These are phyloP conservation scores for Alectoria sarmentosa DNA, from an alignment of 495 filamentous ascomycete species.

Conservation along the genomic window DNA sequence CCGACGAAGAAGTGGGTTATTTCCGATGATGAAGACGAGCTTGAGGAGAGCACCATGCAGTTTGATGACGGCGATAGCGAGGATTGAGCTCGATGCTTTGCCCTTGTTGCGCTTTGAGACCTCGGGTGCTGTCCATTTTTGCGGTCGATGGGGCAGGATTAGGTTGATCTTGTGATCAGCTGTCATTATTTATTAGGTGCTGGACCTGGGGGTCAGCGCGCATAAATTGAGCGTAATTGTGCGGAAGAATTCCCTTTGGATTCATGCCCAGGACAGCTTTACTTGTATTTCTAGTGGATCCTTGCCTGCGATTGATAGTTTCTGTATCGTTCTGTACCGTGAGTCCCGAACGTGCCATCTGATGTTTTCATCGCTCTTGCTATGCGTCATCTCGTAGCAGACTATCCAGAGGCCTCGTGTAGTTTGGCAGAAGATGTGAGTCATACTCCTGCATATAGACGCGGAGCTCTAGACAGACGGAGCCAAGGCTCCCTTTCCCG, in stretches of 20 bases:
- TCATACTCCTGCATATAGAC: neutral
- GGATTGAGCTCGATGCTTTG: constrained; percentile 10
- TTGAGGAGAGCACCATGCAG: constrained; percentile 25
- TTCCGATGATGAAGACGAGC: constrained; percentile 27
- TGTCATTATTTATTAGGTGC: neutral
- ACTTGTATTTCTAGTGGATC: neutral
- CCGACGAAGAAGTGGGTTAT: constrained; percentile 23
- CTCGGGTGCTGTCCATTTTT: neutral
- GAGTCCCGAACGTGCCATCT: neutral
- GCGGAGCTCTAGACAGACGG: neutral
- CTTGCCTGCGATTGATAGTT: neutral
- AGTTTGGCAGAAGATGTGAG: neutral
- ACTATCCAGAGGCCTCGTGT: neutral
- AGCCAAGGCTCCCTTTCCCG: no score
- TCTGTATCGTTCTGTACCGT: neutral
- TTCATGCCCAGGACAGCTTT: neutral
- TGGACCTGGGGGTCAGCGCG: neutral
- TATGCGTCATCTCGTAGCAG: neutral
- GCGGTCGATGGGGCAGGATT: neutral
- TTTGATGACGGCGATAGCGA: constrained; percentile 28
- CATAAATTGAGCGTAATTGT: neutral
- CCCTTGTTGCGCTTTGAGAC: neutral
- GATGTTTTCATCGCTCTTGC: neutral
- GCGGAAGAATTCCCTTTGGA: neutral
- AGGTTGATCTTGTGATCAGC: neutral